Conservation (phyloP, 2,329 filamentous ascomycete species). For the Lachnellula arida region DNA sequence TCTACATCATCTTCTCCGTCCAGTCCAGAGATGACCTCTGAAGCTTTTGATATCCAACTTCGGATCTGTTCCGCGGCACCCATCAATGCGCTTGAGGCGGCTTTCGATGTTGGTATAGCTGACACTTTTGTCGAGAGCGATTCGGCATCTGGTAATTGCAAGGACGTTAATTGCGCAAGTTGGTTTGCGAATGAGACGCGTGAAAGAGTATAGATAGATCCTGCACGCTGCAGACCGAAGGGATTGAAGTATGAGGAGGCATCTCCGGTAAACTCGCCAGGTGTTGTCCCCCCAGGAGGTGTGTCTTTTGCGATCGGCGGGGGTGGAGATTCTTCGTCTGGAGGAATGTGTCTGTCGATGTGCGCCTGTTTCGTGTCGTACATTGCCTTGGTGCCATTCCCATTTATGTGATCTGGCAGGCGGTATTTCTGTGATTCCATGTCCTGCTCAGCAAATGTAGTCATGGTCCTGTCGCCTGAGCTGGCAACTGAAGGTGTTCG, state of each 20-base stretch:
- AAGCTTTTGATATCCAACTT: constrained; percentile 89
- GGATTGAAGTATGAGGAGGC: constrained; percentile 58
- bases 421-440: constrained; percentile 74
- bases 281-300: constrained; percentile 37
- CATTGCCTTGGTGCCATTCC: constrained; percentile 62
- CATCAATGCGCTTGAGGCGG: constrained; percentile 77
- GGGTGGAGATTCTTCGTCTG: constrained; percentile 35
- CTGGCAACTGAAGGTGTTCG: constrained; percentile 21
- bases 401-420: constrained; percentile 64
- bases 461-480: constrained; percentile 26
- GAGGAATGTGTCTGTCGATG: constrained; percentile 43
- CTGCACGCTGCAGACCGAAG: constrained; percentile 61
- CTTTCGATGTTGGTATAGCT: constrained; percentile 76
- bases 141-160: constrained; percentile 81
- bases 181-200: constrained; percentile 90
- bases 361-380: constrained; percentile 54
- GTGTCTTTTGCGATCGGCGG: constrained; percentile 51
- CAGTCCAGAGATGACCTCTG: constrained; percentile 80
- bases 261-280: constrained; percentile 26
- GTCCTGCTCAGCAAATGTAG: constrained; percentile 38
- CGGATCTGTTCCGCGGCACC: constrained; percentile 89
- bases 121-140: constrained; percentile 78
- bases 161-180: constrained; percentile 83
- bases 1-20: constrained; percentile 97
- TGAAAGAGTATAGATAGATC: constrained; percentile 91